Conservation (phyloP, 2,329 filamentous ascomycete genomes). For the Cyanodermella asteris region DNA sequence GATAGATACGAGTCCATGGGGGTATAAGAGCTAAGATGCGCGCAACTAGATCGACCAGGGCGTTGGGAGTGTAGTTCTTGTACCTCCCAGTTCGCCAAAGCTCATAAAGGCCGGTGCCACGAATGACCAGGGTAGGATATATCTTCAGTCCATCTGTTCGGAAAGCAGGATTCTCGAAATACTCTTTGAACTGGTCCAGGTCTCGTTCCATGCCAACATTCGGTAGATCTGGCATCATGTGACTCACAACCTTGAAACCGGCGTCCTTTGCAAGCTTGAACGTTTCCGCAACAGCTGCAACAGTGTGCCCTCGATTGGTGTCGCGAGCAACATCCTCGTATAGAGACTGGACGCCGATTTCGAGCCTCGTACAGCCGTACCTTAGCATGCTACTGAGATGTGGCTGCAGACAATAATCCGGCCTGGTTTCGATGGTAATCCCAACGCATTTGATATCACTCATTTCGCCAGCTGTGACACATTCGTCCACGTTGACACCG, state of each 20-base stretch:
- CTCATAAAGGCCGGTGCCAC: conserved; percentile 89
- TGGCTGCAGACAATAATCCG: conserved; percentile 91
- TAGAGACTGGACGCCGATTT: conserved; percentile 86
- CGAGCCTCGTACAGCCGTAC: conserved; percentile 89
- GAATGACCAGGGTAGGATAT: conserved; percentile 90
- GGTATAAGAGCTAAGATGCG: conserved; percentile 88
- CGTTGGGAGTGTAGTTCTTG: conserved; percentile 97
- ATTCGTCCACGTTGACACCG: conserved; percentile 83
- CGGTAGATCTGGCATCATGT: conserved; percentile 98
- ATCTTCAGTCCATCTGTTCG: conserved; percentile 94
- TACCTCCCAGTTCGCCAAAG: conserved; percentile 92
- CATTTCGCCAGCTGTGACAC: conserved; percentile 84
- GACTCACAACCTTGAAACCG: conserved; percentile 94
- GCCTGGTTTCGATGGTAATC: conserved; percentile 92
- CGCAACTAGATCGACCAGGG: conserved; percentile 82
- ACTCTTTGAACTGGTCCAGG: conserved; percentile 88
- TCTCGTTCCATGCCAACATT: conserved; percentile 98
- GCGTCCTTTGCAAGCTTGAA: conserved; percentile 96
- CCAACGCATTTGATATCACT: conserved; percentile 95
- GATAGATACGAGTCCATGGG: conserved; percentile 96
- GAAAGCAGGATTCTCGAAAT: conserved; percentile 92
- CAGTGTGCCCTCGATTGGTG: conserved; percentile 90
- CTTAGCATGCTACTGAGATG: conserved; percentile 88
- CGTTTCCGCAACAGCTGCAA: conserved; percentile 84
- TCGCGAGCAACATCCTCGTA: conserved; percentile 98